phyloP scores from a whole-genome alignment of 768 basidiomycete genomes.

The Termitomyces sp. region DNA sequence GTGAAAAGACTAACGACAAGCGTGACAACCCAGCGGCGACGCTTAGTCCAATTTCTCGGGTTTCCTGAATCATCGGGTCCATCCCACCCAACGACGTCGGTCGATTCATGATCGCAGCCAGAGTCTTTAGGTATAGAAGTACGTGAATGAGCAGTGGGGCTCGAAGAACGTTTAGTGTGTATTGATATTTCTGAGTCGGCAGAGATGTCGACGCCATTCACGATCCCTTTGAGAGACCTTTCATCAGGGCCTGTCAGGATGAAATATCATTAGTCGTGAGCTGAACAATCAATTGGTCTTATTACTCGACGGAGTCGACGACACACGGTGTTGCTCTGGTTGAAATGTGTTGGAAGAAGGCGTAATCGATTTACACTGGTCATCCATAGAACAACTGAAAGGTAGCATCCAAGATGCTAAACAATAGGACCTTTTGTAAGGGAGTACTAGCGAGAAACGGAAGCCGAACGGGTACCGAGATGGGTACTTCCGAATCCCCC shows the following conservation, averaged over 20 bases:
- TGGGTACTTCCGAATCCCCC: neutral
- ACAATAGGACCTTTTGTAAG: neutral
- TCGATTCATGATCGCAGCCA: neutral
- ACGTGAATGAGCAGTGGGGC: neutral
- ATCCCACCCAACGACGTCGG: slow-evolving; percentile 25
- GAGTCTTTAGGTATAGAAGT: neutral
- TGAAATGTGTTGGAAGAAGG: neutral
- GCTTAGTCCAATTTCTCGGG: slow-evolving; percentile 41
- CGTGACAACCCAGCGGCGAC: slow-evolving; percentile 46
- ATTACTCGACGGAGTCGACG: neutral
- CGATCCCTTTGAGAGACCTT: neutral
- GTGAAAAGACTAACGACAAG: slow-evolving; percentile 50
- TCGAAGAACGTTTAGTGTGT: neutral
- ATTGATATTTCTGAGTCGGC: slow-evolving; percentile 13
- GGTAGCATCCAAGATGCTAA: neutral
- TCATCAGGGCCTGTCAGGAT: neutral
- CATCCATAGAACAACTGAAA: neutral
- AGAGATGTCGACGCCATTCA: neutral
- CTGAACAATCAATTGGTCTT: neutral
- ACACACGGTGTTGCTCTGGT: neutral
- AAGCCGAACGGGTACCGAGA: neutral
- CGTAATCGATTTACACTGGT: neutral
- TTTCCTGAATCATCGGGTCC: slow-evolving; percentile 26
- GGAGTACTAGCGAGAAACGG: neutral
- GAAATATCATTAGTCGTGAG: neutral